Base-by-base conservation (phyloP, 495 filamentous ascomycete species). In the Penicillium robsamsonii region DNA sequence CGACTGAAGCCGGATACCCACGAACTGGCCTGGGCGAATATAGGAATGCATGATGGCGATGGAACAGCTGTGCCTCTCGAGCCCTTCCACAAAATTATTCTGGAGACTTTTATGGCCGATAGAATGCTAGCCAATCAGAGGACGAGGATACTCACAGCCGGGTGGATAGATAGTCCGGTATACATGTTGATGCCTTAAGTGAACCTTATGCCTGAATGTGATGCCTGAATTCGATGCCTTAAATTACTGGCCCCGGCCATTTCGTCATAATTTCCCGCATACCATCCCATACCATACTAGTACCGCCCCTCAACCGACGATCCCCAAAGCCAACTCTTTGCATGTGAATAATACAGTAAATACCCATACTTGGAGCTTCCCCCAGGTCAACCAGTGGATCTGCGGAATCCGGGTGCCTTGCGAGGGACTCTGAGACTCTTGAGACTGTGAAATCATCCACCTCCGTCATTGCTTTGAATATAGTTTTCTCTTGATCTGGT, bases 1-100 rank as follows among this genome's bases (percentile, higher is more conserved):
- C 31, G 89, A 91, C 3, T 88, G 86, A 15, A 92, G 79, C 57
- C 83, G 79, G 24, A 93, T 69, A 24, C 72, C 83, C 51, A 89
- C 80, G 68, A 81, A 84, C 12, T 83, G 75, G 63, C 87, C 71
- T 6, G 88, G 85, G 53, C 79, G 76, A 57, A 93, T 79, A 30
- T 79, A 75, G 10, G 75, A 74, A 61, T 76, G 70, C 75, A 79
- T 77, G 31, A 24, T 66, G 50, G 3, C 20, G 5, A 25, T 37
- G 31, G 25, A 41, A n/a, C 24, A 56, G 48, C 31, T 8, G 33
- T 22, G 41, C 42, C 49, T 47, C 43, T 47, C 43, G 1, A n/a
- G 46, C 22, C 31, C 44, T 37, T 30, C 27, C 35, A 43, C 44
- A 61, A 64, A 61, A 61, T 37, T 58, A 46, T 57, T 60, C 43